These are phyloP conservation scores for Microdochium bolleyi DNA, from an alignment of 2,329 filamentous ascomycete genomes.

Conservation along the genomic window DNA sequence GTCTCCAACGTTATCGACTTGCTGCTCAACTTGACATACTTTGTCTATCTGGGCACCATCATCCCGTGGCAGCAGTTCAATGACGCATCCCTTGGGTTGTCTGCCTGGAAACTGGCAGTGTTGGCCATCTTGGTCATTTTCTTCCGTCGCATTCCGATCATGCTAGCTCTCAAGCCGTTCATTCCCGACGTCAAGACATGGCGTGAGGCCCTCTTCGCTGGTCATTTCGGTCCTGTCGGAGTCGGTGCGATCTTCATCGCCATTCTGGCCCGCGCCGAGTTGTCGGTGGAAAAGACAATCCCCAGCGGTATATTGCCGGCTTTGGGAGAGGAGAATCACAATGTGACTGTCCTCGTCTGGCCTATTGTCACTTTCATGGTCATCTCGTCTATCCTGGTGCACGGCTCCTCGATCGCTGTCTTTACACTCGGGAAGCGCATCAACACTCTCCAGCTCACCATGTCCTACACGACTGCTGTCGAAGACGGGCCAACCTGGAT, in stretches of 20 bases:
- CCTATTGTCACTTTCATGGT: conserved; percentile 92
- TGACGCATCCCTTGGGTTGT: conserved; percentile 60
- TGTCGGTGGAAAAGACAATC: conserved; percentile 69
- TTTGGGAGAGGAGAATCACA: conserved; percentile 46
- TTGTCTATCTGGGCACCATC: conserved; percentile 95
- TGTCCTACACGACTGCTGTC: conserved; percentile 88
- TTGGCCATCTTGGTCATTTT: conserved; percentile 90
- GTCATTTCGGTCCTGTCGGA: conserved; percentile 95
- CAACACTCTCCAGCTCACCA: conserved; percentile 89
- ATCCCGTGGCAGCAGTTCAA: conserved; percentile 96
- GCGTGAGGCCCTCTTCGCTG: conserved; percentile 93
- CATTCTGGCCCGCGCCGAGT: conserved; percentile 84
- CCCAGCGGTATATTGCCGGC: conserved; percentile 59
- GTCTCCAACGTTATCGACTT: conserved; percentile 99
- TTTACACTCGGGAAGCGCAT: conserved; percentile 97
- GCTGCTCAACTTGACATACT: conserved; percentile 93
- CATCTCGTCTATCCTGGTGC: conserved; percentile 87
- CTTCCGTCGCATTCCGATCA: conserved; percentile 92
- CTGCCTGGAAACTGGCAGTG: conserved; percentile 86
- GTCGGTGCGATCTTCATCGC: conserved; percentile 95
- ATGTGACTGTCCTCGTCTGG: conserved; percentile 83
- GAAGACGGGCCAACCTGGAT: conserved; percentile 92
- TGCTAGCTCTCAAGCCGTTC: conserved; percentile 82
- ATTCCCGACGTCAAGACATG: conserved; percentile 98
- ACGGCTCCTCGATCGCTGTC: conserved; percentile 96